Evolutionary conservation across 1,284 basidiomycete genomes (phyloP), one percentile per base, ranked within the genome.

Genomic region (Heterobasidion irregulare): DNA sequence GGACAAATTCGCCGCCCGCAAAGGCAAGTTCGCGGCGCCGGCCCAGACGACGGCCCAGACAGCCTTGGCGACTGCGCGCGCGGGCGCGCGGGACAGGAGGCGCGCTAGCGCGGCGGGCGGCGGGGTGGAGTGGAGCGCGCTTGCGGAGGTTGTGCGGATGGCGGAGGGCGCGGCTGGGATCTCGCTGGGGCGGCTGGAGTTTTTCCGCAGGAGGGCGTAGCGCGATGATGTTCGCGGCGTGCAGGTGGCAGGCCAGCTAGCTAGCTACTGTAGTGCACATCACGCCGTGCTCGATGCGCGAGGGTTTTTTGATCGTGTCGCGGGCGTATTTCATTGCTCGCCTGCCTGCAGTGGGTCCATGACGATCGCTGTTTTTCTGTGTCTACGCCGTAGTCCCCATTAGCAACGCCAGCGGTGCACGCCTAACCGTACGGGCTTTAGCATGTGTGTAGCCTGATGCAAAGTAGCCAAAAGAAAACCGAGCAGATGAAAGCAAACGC

Each of bases 81-180:
- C 26, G 53, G 57, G 51, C 61, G 54, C 43, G 54, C 56, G 54
- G 50, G 54, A 16, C 12, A 32, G 52, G 52, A 59, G 59, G 53
- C 56, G 51, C 35, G 34, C 66, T 75, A 6, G 8, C 4, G 38
- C 38, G n/a, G 38, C 10, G 38, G 2, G 12, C n/a, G 63, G 68
- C 9, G 61, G 64, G 6, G 65, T 68, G 32, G 66, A 66, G 0
- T 70, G 68, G 65, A 68, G 68, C 19, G 72, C 73, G 12, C 58
- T 82, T 16, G 71, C 73, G 8, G 75, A 81, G 60, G 71, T 76
- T 8, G 66, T 79, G 33, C 69, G 68, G 56, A 74, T 82, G 74
- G 79, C 80, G 15, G 80, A 82, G 62, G 76, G 71, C 4, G 66
- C 69, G 53, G 69, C 73, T 54, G 65, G 68, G 2, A 53, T 83